Percentiles rank a stretch among this genome's conserved stretches.
phyloP scores from a whole-genome alignment of 768 basidiomycete genomes.

The Piloderma croceum region DNA sequence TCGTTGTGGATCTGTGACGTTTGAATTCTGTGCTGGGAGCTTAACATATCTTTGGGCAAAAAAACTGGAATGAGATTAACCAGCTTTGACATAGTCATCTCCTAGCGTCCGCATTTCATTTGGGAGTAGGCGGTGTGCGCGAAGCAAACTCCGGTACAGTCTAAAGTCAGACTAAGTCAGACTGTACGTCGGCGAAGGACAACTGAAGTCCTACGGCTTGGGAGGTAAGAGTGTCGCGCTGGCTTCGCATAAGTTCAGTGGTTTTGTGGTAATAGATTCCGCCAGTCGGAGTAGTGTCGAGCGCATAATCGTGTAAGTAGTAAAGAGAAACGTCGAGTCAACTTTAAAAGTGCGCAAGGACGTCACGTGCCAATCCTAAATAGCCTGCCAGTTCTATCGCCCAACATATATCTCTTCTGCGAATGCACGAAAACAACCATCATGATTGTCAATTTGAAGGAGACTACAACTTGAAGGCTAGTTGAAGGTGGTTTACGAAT shows the following conservation, averaged over 20 bases:
- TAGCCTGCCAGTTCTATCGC: too few species aligned
- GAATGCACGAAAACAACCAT: too few species aligned
- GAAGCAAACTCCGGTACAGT: slow-evolving; percentile 73
- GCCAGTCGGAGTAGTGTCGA: slow-evolving; percentile 43
- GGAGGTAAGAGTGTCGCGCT: slow-evolving; percentile 75
- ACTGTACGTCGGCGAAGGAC: slow-evolving; percentile 1
- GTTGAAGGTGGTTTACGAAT: too few species aligned
- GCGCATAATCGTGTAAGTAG: slow-evolving; percentile 30
- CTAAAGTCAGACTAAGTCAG: slow-evolving; percentile 31
- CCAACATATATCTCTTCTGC: too few species aligned
- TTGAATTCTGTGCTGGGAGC: slow-evolving; percentile 66
- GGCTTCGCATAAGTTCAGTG: slow-evolving; percentile 55
- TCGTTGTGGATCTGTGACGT: slow-evolving; percentile 69
- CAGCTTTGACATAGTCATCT: slow-evolving; percentile 80
- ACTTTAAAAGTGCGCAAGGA: too few species aligned
- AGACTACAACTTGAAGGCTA: too few species aligned
- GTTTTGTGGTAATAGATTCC: slow-evolving; percentile 49
- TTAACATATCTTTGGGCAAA: slow-evolving; percentile 4
- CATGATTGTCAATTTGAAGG: too few species aligned
- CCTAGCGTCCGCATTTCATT: slow-evolving; percentile 79
- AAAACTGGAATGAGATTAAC: slow-evolving; percentile 26
- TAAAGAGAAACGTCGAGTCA: too few species aligned
- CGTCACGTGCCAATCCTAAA: too few species aligned
- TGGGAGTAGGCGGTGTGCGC: slow-evolving; percentile 72
- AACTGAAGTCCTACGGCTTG: slow-evolving; percentile 53